Percentiles rank a stretch among this genome's conserved stretches.
Evolutionary conservation across 805 yeast species (phyloP).

Genomic region (Saccharomyces jurei): DNA sequence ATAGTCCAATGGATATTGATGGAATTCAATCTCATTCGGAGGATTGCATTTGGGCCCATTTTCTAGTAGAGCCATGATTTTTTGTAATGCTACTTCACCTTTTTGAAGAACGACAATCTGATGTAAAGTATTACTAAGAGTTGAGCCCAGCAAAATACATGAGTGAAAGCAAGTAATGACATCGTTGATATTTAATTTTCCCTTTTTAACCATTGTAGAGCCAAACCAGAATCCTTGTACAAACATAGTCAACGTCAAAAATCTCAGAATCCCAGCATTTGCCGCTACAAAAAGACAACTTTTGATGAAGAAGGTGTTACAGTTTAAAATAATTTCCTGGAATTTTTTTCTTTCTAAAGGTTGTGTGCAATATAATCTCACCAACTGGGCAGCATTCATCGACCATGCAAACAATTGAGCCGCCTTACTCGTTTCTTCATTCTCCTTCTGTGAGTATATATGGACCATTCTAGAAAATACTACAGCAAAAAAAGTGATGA

Average conservation of each 20-base stretch:
- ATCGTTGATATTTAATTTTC: slow-evolving; percentile 46
- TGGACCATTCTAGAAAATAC: slow-evolving; percentile 46
- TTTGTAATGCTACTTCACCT: slow-evolving; percentile 59
- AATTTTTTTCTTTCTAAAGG: slow-evolving; percentile 42
- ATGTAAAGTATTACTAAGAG: slow-evolving; percentile 46
- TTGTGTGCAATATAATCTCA: slow-evolving; percentile 55
- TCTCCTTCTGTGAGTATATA: slow-evolving; percentile 46
- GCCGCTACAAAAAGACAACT: slow-evolving; percentile 40
- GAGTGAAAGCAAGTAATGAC: slow-evolving; percentile 80
- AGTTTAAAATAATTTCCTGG: slow-evolving; percentile 18
- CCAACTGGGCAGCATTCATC: slow-evolving; percentile 48
- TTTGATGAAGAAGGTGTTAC: slow-evolving; percentile 36
- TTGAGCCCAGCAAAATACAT: slow-evolving; percentile 63
- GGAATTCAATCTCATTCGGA: neutral
- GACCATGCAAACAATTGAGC: slow-evolving; percentile 67
- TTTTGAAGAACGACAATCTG: slow-evolving; percentile 58
- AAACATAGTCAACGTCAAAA: slow-evolving; percentile 62
- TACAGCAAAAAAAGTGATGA: slow-evolving; percentile 44
- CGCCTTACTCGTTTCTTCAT: slow-evolving; percentile 44
- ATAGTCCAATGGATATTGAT: neutral
- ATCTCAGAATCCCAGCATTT: slow-evolving; percentile 50
- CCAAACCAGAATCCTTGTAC: slow-evolving; percentile 95
- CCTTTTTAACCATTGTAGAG: slow-evolving; percentile 47
- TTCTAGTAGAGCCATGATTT: slow-evolving; percentile 38
- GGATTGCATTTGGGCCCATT: neutral